Evolutionary conservation across 1,284 basidiomycete species (phyloP), one percentile per base, ranked within the genome.

Genomic region (Malassezia sp.): DNA sequence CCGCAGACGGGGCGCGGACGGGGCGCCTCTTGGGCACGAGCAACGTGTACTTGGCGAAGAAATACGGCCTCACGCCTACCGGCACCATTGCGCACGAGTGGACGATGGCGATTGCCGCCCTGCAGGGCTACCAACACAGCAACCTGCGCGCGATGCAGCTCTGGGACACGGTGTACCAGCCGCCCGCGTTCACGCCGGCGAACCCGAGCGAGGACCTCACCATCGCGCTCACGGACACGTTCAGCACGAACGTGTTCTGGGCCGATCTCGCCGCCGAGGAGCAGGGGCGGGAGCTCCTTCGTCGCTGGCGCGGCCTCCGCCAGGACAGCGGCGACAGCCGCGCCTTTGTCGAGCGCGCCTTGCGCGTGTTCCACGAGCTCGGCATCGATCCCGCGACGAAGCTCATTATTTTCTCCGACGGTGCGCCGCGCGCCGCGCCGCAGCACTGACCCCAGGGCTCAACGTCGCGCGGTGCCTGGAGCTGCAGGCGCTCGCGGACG

Each of bases 11-110:
- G 2, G 23, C 15, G 5, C n/a, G n/a, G n/a, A n/a, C n/a, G n/a
- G 87, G 85, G 0, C 76, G 75, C 35, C 71, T 93, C 17, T 71
- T 75, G n/a, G 89, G 67, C 11, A 70, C 65, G 0, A 56, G 52
- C 48, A 67, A 70, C 33, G 60, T 70, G 29, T 56, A 61, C 33
- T 53, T 68, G 17, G 67, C 67, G 0, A 57, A 59, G 10, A 29
- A 54, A 9, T 68, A 48, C 48, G 37, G 51, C 21, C 44, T 70
- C 2, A 40, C 44, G 2, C 65, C 67, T 23, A 52, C 60, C 44
- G 67, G 67, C 11, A 70, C 67, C 3, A 56, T 70, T 14, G 67
- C 67, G 2, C 67, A 70, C 45, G 67, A 70, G 44, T 70, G 64
- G 65, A 67, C 63, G 27, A 70, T 70, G 67, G 67, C 56, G 2